Evolutionary conservation across 768 basidiomycete species (phyloP).

Genomic region (Boletus insuetus): DNA sequence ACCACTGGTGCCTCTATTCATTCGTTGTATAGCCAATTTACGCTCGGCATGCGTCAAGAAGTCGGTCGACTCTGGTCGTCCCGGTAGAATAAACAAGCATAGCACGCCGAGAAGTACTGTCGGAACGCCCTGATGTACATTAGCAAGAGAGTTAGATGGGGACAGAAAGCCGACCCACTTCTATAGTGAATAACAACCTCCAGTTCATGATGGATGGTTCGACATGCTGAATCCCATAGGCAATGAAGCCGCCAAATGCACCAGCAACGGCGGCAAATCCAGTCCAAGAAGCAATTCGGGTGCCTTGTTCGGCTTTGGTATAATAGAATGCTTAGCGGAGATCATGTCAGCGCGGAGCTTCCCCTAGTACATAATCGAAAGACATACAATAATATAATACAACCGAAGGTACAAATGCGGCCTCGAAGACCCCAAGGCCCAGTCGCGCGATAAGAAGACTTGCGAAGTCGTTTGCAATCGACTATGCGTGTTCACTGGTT

Average conservation of each 20-base stretch:
- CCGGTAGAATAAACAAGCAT: slow-evolving; percentile 32
- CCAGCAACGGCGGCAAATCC: slow-evolving; percentile 55
- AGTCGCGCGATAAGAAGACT: slow-evolving; percentile 31
- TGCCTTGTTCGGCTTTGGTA: slow-evolving; percentile 45
- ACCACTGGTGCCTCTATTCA: slow-evolving; percentile 41
- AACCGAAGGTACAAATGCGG: slow-evolving; percentile 33
- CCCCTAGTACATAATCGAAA: neutral
- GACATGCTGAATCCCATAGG: slow-evolving; percentile 48
- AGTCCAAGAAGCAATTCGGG: slow-evolving; percentile 51
- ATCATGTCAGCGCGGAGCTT: slow-evolving; percentile 14
- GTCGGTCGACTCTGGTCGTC: slow-evolving; percentile 31
- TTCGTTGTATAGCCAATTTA: slow-evolving; percentile 32
- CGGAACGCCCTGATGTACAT: slow-evolving; percentile 54
- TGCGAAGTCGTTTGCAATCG: slow-evolving; percentile 25
- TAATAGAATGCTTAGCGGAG: slow-evolving; percentile 43
- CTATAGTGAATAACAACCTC: slow-evolving; percentile 35
- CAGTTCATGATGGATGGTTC: slow-evolving; percentile 39
- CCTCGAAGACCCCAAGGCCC: slow-evolving; percentile 35
- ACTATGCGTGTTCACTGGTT: slow-evolving; percentile 11
- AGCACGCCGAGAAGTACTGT: slow-evolving; percentile 29
- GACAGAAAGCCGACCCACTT: slow-evolving; percentile 8
- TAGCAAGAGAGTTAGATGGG: neutral
- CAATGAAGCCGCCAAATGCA: slow-evolving; percentile 54
- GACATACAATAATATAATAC: slow-evolving; percentile 30
- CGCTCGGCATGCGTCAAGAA: slow-evolving; percentile 34